Conservation (phyloP, 768 basidiomycete species). For the Chiua virens region DNA sequence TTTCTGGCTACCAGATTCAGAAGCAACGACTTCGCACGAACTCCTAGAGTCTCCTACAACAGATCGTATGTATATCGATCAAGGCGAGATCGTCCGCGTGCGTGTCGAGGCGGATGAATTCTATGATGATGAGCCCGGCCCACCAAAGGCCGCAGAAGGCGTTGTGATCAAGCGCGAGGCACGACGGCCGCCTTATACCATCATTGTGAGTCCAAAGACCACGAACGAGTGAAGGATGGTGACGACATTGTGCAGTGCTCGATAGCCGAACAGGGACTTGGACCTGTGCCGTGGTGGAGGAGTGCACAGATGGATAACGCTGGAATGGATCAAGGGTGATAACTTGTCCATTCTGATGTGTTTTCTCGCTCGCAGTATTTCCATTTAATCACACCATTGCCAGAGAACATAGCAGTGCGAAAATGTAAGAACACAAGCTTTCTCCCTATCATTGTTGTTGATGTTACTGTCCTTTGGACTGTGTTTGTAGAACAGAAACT, state of each 20-base stretch:
- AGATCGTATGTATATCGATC: slow-evolving; percentile 80
- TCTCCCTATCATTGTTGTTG: background rate
- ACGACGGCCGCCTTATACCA: slow-evolving; percentile 62
- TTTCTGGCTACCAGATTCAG: slow-evolving; percentile 75
- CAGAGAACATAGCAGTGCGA: background rate
- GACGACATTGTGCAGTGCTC: slow-evolving; percentile 57
- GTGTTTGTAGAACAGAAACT: background rate
- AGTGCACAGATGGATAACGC: slow-evolving; percentile 43
- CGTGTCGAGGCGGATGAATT: slow-evolving; percentile 83
- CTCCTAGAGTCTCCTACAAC: slow-evolving; percentile 66
- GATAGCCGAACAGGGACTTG: slow-evolving; percentile 80
- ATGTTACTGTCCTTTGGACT: background rate
- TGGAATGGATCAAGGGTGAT: slow-evolving; percentile 40
- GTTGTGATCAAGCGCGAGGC: slow-evolving; percentile 53
- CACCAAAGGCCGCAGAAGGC: slow-evolving; percentile 72
- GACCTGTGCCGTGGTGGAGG: slow-evolving; percentile 77
- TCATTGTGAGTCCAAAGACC: slow-evolving; percentile 50
- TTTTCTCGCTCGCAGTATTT: background rate
- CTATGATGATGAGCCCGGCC: slow-evolving; percentile 83
- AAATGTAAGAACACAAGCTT: slow-evolving; percentile 1
- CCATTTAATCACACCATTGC: background rate
- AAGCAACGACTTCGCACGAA: slow-evolving; percentile 50
- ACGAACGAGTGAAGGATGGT: background rate
- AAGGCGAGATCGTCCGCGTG: slow-evolving; percentile 71
- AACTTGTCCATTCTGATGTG: background rate